Evolutionary conservation across 148 eudicot species (phyloP).

Genomic region (Vaccinium macrocarpon): DNA sequence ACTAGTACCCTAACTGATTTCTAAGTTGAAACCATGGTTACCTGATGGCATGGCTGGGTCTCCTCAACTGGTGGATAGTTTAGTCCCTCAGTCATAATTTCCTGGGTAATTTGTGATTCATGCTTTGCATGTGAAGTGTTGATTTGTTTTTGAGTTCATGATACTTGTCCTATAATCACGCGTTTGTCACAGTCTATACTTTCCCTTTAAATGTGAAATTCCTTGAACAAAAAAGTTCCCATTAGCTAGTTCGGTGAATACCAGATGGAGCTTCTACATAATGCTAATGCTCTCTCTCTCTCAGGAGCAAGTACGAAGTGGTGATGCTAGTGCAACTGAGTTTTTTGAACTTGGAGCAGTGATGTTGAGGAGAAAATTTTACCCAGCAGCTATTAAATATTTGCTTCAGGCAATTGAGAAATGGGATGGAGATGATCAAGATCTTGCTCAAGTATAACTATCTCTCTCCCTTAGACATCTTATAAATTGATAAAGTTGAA

Average conservation of each 20-base stretch:
- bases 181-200: not conserved
- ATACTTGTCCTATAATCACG: not conserved
- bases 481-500: not conserved
- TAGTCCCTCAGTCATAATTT: not conserved
- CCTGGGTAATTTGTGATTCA: not conserved
- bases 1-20: not conserved
- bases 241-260: not conserved
- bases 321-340: slow-evolving; percentile 86
- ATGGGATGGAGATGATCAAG: slow-evolving; percentile 99
- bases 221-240: not conserved
- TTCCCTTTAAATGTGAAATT: not conserved
- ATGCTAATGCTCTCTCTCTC: slow-evolving; percentile 11
- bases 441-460: slow-evolving; percentile 78
- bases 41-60: not conserved
- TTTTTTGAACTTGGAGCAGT: slow-evolving; percentile 96
- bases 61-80: not conserved
- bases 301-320: slow-evolving; percentile 98
- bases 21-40: not conserved
- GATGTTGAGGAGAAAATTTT: slow-evolving; percentile 84
- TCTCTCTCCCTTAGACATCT: slow-evolving; percentile 10
- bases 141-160: not conserved
- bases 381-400: slow-evolving; percentile 83
- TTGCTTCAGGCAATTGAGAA: slow-evolving; percentile 82
- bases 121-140: not conserved
- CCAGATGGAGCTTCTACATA: not conserved